Base-by-base conservation (phyloP, 768 basidiomycete genomes). In the Saitozyma podzolica region DNA sequence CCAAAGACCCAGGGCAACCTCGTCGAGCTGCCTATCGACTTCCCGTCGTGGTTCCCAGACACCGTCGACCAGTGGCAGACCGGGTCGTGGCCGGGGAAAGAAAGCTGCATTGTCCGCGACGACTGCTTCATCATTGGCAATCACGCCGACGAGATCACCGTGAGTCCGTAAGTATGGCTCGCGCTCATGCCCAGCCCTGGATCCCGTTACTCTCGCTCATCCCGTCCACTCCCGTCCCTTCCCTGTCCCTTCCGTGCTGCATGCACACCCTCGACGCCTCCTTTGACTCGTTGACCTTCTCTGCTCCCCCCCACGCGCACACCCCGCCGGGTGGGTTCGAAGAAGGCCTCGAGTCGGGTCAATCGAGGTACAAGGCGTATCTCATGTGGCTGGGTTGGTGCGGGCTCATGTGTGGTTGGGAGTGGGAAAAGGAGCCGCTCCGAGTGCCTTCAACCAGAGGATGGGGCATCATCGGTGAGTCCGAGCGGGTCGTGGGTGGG, bases 391-490 rank as follows among this genome's bases (percentile, higher is more conserved):
- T 98, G 41, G 91, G 90, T 0, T 83, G 83, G 58, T 76, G 91
- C 63, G 88, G 87, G 49, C 69, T 85, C 60, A 81, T 86, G 70
- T 89, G 87, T 74, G 95, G 94, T 3, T 97, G 92, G 90, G 82
- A 85, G 63, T 83, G 92, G 11, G 94, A 96, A 78, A 86, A 86
- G 58, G 95, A 98, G 79, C 85, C 82, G 29, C 78, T 98, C 67
- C 83, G 95, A 63, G 94, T 98, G 11, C 94, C 94, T 0, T 92
- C 90, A 76, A 96, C 95, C 47, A 85, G 92, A 62, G 92, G 92
- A 73, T 96, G 93, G 92, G 90, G 89, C 0, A 84, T 96, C 55
- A 80, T 95, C 40, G 93, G 94, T 92, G 58, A 19, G 86, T 83
- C 8, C 42, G 6, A 8, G 19, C 40, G 6, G 17, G 50, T 7